Evolutionary conservation across 2,329 filamentous ascomycete genomes (phyloP).

Genomic region (Aspergillus phoenicis): DNA sequence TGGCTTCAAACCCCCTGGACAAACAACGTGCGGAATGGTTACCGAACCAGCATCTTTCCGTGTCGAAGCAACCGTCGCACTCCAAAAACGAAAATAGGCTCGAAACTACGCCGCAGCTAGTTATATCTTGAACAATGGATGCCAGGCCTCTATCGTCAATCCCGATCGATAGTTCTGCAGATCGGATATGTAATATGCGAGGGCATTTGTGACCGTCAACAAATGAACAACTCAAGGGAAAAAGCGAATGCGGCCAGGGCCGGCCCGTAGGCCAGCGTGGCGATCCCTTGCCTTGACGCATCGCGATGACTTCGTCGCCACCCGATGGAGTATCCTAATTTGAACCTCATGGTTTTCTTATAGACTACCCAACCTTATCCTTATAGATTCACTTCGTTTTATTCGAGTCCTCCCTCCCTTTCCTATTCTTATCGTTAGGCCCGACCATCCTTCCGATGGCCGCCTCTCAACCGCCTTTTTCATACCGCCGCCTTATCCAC

Average conservation of each 20-base stretch:
- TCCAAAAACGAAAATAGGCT: too few relatives aligned
- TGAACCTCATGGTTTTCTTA: not conserved
- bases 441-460: slow-evolving; percentile 25
- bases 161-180: too few relatives aligned
- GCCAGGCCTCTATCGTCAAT: too few relatives aligned
- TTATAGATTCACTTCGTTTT: not conserved
- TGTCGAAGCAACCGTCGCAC: too few relatives aligned
- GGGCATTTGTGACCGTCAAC: not conserved
- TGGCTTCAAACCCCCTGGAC: not conserved
- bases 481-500: slow-evolving; percentile 32
- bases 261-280: not conserved
- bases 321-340: not conserved
- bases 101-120: too few relatives aligned
- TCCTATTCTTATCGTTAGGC: not conserved
- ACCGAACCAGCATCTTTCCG: too few relatives aligned
- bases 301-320: not conserved
- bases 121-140: too few relatives aligned
- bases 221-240: not conserved
- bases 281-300: not conserved
- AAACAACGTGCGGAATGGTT: too few relatives aligned
- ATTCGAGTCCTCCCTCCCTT: too few relatives aligned
- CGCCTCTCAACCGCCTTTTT: slow-evolving; percentile 21
- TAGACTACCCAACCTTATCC: not conserved
- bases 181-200: not conserved
- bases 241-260: not conserved